Evolutionary conservation across 2,329 filamentous ascomycete genomes (phyloP), one percentile per base, ranked within the genome.

Genomic region (Paecilomyces sp.): DNA sequence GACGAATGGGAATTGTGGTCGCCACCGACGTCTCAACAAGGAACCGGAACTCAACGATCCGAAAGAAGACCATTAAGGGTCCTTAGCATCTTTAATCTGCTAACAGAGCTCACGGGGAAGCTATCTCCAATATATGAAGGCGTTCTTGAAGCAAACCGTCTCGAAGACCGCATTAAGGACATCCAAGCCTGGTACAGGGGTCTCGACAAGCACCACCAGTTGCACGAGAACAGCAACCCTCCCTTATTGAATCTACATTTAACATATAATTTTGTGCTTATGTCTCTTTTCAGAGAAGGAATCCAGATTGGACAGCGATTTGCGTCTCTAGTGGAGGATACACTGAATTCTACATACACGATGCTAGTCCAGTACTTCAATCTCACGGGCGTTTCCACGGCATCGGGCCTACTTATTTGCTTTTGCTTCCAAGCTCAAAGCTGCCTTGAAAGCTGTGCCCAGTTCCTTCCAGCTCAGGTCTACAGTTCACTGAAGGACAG

Each of bases 181-280:
- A 50, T 61, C 18, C 57, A 58, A 56, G 54, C n/a, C n/a, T 61
- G 59, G 59, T 53, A 61, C 54, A 56, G 33, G 3, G 25, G 28
- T n/a, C 41, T 61, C 31, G 51, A 47, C 53, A 61, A 61, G n/a
- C 59, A 61, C 30, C 59, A 61, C 54, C 59, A 61, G 54, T 25
- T 61, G 9, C 59, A 54, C 34, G n/a, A 55, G 53, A 53, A 34
- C 15, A n/a, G 57, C 53, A 30, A 59, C 30, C 59, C 59, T 15
- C 57, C 59, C 7, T 24, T 61, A 12, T 33, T 61, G 6, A 41
- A 56, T 24, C 53, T 61, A 5, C 59, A 61, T 61, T 41, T 61
- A 13, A 61, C 57, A 9, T 61, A 56, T 25, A 61, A 54, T 11
- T 61, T 59, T 13, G 31, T 58, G 13, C 54, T 61, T 47, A 54